Percentiles rank a stretch among this genome's conserved stretches.
phyloP scores from a whole-genome alignment of 2,329 filamentous ascomycete genomes.

The Chalaropsis ovoidea region DNA sequence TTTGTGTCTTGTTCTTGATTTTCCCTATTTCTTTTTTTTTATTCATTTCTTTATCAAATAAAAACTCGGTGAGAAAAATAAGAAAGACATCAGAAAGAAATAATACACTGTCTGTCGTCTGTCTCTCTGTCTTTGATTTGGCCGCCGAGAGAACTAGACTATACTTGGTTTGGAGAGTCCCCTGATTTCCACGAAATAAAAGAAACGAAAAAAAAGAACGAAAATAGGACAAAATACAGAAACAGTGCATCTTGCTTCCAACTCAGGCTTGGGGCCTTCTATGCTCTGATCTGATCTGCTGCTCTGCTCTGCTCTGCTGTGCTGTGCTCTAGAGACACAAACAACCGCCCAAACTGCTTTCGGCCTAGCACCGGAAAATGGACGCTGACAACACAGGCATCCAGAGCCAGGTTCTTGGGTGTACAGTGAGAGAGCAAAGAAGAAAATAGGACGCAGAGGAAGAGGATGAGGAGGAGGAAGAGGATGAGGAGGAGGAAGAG shows the following conservation, averaged over 20 bases:
- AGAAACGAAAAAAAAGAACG: not conserved
- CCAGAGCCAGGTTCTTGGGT: conserved; percentile 18
- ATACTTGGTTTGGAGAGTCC: conserved; percentile 2
- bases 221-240: not conserved
- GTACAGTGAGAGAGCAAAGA: not conserved
- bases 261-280: not conserved
- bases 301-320: too few relatives aligned
- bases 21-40: not conserved
- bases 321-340: not conserved
- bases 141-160: not conserved
- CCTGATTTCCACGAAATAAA: not conserved
- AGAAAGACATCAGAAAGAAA: not conserved
- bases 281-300: too few relatives aligned
- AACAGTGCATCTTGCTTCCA: not conserved
- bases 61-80: not conserved
- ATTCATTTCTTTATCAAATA: not conserved
- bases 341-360: conserved; percentile 13
- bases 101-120: not conserved
- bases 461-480: not conserved
- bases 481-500: not conserved
- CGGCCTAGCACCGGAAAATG: not conserved
- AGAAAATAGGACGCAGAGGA: not conserved
- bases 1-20: not conserved
- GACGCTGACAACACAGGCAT: not conserved
- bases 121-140: not conserved